Evolutionary conservation across 495 filamentous ascomycete species (phyloP).

Genomic region (Margaritispora aquatica): DNA sequence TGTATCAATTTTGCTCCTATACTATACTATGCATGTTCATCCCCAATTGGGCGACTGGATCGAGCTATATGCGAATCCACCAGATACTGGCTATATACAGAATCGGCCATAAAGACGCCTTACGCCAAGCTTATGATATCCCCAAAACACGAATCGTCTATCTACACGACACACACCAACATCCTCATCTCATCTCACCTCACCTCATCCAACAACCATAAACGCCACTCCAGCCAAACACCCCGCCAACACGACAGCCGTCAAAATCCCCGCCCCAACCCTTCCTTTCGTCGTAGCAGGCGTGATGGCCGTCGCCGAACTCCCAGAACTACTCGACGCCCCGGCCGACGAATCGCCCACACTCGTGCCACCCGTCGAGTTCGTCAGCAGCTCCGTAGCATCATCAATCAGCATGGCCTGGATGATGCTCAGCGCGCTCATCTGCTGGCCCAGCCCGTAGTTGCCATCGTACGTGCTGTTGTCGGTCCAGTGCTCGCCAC

Average conservation of each 20-base stretch:
- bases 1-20: too few relatives aligned
- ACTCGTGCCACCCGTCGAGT: conserved; percentile 65
- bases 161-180: too few relatives aligned
- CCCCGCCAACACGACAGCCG: conserved; percentile 29
- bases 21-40: too few relatives aligned
- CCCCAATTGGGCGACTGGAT: too few relatives aligned
- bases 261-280: conserved; percentile 56
- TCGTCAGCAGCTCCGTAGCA: conserved; percentile 49
- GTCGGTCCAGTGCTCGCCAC: conserved; percentile 66
- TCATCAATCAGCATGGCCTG: conserved; percentile 43
- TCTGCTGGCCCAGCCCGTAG: conserved; percentile 59
- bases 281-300: conserved; percentile 45
- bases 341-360: conserved; percentile 44
- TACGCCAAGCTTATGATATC: too few relatives aligned
- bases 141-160: too few relatives aligned
- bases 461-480: conserved; percentile 45
- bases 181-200: too few relatives aligned
- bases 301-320: conserved; percentile 14
- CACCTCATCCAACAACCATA: conserved; percentile 9
- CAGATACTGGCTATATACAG: too few relatives aligned
- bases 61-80: too few relatives aligned
- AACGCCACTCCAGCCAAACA: conserved; percentile 9
- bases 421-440: conserved; percentile 62
- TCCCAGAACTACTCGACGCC: background rate
- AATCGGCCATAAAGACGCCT: too few relatives aligned